Evolutionary conservation across 2,329 filamentous ascomycete species (phyloP).

Genomic region (Thyridium curvatum): DNA sequence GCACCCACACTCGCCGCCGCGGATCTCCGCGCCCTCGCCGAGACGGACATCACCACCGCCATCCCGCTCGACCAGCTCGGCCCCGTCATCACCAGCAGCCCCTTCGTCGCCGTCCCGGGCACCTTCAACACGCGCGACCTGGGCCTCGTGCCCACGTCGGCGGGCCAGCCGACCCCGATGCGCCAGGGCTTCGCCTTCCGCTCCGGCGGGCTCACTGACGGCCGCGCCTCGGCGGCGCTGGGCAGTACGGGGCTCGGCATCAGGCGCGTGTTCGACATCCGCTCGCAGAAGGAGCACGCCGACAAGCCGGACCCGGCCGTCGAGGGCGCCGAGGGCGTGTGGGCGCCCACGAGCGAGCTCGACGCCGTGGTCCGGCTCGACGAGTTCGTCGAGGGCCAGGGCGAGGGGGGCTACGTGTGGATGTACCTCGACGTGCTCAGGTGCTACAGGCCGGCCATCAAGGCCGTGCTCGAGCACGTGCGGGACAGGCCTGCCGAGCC

Average conservation of each 20-base stretch:
- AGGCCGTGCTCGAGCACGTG: conserved; percentile 39
- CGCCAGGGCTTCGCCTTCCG: conserved; percentile 37
- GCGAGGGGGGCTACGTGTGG: conserved; percentile 33
- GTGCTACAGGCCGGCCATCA: conserved; percentile 34
- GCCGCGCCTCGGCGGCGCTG: conserved; percentile 25
- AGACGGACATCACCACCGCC: conserved; percentile 31
- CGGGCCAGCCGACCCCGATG: conserved; percentile 15
- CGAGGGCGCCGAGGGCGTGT: conserved; percentile 38
- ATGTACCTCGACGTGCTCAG: conserved; percentile 42
- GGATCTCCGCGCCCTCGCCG: conserved; percentile 29
- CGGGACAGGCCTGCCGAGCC: conserved; percentile 36
- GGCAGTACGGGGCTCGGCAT: conserved; percentile 24
- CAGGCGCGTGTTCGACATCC: conserved; percentile 44
- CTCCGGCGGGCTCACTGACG: conserved; percentile 36
- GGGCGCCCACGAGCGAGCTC: conserved; percentile 26
- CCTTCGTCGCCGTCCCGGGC: conserved; percentile 38
- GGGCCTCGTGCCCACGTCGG: conserved; percentile 29
- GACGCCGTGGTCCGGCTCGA: conserved; percentile 29
- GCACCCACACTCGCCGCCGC: conserved; percentile 5
- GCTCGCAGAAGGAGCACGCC: conserved; percentile 35
- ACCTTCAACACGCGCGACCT: conserved; percentile 48
- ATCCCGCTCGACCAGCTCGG: conserved; percentile 29
- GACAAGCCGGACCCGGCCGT: conserved; percentile 35
- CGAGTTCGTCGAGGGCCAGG: conserved; percentile 37
- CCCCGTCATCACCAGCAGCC: conserved; percentile 29